phyloP scores from a whole-genome alignment of 1,284 basidiomycete species.

The Ceratobasidium theobromae region DNA sequence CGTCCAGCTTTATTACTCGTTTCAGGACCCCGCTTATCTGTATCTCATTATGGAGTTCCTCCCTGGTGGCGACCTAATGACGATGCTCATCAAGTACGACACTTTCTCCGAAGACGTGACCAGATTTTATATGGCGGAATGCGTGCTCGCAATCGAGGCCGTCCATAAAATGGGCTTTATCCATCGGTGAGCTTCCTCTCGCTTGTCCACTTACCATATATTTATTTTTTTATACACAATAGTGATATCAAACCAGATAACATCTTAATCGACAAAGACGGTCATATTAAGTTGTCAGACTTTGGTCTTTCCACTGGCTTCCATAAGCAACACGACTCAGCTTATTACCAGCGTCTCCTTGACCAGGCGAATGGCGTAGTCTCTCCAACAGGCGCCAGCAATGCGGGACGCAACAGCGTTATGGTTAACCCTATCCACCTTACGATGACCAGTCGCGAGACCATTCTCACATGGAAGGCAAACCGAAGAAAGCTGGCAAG shows the following conservation, averaged over 20 bases:
- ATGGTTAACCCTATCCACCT: constrained; percentile 95
- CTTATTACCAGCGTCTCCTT: constrained; percentile 81
- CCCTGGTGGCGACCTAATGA: constrained; percentile 97
- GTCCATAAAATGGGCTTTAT: constrained; percentile 99
- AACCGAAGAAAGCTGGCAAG: constrained; percentile 91
- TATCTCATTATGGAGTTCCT: constrained; percentile 99
- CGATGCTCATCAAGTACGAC: constrained; percentile 99
- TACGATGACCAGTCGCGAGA: constrained; percentile 89
- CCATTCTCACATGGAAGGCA: constrained; percentile 99
- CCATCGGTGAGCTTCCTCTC: constrained; percentile 68
- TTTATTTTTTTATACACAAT: constrained; percentile 7
- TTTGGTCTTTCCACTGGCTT: constrained; percentile 95
- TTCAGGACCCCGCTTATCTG: constrained; percentile 94
- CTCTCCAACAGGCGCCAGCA: constrained; percentile 30
- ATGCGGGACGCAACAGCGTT: constrained; percentile 71
- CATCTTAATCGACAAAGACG: constrained; percentile 92
- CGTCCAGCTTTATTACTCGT: constrained; percentile 97
- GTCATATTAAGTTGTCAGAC: constrained; percentile 94
- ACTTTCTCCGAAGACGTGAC: constrained; percentile 99
- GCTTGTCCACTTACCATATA: neutral
- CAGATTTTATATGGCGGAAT: constrained; percentile 99
- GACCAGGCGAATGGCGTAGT: constrained; percentile 47
- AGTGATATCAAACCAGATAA: constrained; percentile 94
- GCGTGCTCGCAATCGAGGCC: constrained; percentile 95
- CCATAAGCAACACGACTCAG: constrained; percentile 92